phyloP scores from a whole-genome alignment of 495 filamentous ascomycete genomes.

The Pyrenula aspistea region DNA sequence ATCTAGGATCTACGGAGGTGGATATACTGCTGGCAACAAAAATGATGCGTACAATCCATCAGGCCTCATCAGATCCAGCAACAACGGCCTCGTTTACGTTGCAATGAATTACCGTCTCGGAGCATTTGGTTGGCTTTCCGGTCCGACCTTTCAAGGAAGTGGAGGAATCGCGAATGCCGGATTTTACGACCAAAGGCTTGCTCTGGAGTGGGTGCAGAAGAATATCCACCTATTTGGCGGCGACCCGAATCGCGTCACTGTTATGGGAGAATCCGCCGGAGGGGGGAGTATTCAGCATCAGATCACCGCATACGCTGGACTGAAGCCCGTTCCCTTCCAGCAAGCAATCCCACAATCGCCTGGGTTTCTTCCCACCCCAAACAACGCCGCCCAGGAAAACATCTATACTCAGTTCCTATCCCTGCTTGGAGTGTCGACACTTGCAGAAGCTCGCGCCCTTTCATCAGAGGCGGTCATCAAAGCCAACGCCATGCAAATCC shows the following conservation, averaged over 20 bases:
- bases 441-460: slow-evolving; percentile 36
- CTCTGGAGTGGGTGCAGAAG: slow-evolving; percentile 51
- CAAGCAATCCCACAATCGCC: slow-evolving; percentile 48
- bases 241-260: slow-evolving; percentile 53
- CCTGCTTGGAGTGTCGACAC: slow-evolving; percentile 25
- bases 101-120: slow-evolving; percentile 71
- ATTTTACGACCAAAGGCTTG: slow-evolving; percentile 51
- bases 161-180: slow-evolving; percentile 50
- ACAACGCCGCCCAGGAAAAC: slow-evolving; percentile 45
- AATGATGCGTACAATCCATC: neutral
- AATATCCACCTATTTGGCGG: slow-evolving; percentile 54
- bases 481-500: slow-evolving; percentile 20
- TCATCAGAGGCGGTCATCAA: slow-evolving; percentile 37
- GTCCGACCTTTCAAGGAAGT: slow-evolving; percentile 37
- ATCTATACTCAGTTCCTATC: slow-evolving; percentile 55
- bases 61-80: neutral
- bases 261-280: slow-evolving; percentile 57
- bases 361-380: slow-evolving; percentile 43
- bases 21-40: neutral
- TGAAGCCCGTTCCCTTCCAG: slow-evolving; percentile 41
- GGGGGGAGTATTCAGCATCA: slow-evolving; percentile 53
- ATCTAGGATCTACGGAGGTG: neutral
- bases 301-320: slow-evolving; percentile 44
- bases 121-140: slow-evolving; percentile 60
- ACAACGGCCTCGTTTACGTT: slow-evolving; percentile 46